Percentiles rank a stretch among this genome's conserved stretches.
Evolutionary conservation across 148 eudicot genomes (phyloP).

Genomic region (Chenopodium album): DNA sequence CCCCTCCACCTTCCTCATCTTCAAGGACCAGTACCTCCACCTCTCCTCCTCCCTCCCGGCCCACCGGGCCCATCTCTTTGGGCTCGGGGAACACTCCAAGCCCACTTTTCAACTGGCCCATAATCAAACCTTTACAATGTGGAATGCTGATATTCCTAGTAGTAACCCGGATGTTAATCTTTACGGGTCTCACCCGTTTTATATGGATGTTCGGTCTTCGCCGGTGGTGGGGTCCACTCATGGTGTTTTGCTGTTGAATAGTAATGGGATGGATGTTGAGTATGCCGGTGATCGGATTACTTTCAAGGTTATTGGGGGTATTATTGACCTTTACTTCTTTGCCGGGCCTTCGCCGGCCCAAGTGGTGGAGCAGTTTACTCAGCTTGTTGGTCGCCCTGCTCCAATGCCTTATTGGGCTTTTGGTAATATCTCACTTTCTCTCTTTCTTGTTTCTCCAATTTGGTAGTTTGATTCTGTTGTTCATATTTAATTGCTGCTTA

Average conservation of each 20-base stretch:
- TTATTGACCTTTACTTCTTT: conserved; percentile 69
- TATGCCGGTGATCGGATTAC: conserved; percentile 68
- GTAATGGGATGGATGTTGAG: conserved; percentile 86
- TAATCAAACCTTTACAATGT: conserved; percentile 68
- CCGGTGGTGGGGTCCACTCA: conserved; percentile 53
- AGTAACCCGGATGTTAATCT: conserved; percentile 48
- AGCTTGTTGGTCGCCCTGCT: conserved; percentile 72
- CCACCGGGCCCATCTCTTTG: conserved; percentile 52
- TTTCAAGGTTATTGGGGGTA: conserved; percentile 78
- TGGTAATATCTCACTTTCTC: conserved; percentile 40
- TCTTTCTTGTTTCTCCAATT: not conserved
- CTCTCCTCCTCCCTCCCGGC: conserved; percentile 65
- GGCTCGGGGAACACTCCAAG: conserved; percentile 83
- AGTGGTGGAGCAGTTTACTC: conserved; percentile 72
- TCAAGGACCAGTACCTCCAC: conserved; percentile 70
- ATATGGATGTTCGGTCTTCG: conserved; percentile 65
- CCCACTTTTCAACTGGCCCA: conserved; percentile 47
- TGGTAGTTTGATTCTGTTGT: not conserved
- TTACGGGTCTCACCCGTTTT: conserved; percentile 85
- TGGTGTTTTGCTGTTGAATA: conserved; percentile 70
- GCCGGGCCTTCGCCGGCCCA: conserved; percentile 53
- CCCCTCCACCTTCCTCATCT: conserved; percentile 45
- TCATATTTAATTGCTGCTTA: not conserved
- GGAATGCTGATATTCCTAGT: conserved; percentile 63
- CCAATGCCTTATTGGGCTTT: conserved; percentile 98